These are phyloP conservation scores for Venustampulla echinocandica DNA, from an alignment of 495 filamentous ascomycete genomes.

Conservation along the genomic window DNA sequence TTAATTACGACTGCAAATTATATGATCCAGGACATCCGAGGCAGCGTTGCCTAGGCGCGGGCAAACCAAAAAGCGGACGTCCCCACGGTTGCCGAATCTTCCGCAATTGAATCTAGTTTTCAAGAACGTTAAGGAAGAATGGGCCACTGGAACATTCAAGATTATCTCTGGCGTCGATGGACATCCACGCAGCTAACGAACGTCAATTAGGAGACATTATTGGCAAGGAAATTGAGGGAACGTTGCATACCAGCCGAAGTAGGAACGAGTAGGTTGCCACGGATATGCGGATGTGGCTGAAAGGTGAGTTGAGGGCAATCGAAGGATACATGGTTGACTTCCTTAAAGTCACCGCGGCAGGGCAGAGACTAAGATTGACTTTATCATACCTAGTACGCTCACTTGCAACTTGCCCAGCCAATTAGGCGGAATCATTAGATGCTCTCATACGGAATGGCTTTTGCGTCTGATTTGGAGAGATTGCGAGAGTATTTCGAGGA, in stretches of 20 bases:
- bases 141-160: constrained; percentile 51
- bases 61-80: constrained; percentile 72
- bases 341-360: constrained; percentile 62
- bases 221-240: constrained; percentile 77
- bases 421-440: constrained; percentile 87
- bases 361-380: constrained; percentile 65
- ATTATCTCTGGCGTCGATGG: constrained; percentile 56
- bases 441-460: constrained; percentile 67
- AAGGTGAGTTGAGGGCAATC: constrained; percentile 65
- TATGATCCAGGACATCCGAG: constrained; percentile 79
- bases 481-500: constrained; percentile 62
- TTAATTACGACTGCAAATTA: constrained; percentile 78
- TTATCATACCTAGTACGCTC: constrained; percentile 72
- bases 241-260: constrained; percentile 86
- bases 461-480: constrained; percentile 70
- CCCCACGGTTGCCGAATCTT: constrained; percentile 66
- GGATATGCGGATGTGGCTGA: constrained; percentile 89
- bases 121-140: constrained; percentile 65
- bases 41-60: constrained; percentile 80
- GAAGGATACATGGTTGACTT: constrained; percentile 61
- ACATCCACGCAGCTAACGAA: constrained; percentile 81
- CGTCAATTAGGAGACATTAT: constrained; percentile 83
- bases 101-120: constrained; percentile 72
- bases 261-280: constrained; percentile 92
- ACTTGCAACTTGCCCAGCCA: constrained; percentile 86